These are phyloP conservation scores for Epichloe hybrida DNA, from an alignment of 2,329 filamentous ascomycete species.

Conservation along the genomic window DNA sequence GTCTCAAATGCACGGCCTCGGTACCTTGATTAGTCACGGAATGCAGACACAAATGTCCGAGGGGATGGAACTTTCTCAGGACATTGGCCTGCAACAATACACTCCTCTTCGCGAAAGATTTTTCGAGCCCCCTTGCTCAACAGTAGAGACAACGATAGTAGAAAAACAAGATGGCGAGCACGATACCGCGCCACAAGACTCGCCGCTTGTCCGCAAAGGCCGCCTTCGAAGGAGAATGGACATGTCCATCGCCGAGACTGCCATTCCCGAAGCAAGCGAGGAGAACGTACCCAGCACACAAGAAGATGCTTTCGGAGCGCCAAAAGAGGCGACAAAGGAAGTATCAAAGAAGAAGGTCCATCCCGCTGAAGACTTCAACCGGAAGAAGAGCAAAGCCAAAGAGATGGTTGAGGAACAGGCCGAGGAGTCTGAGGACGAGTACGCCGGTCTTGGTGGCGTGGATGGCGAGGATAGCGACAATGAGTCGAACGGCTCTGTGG, in stretches of 20 bases:
- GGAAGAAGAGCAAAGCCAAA: constrained; percentile 75
- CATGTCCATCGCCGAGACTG: constrained; percentile 6
- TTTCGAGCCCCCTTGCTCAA: constrained; percentile 50
- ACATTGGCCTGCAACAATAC: constrained; percentile 59
- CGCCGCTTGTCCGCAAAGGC: constrained; percentile 51
- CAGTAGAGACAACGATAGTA: constrained; percentile 52
- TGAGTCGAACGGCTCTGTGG: constrained; percentile 54
- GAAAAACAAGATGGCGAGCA: constrained; percentile 22
- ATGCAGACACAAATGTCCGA: constrained; percentile 51
- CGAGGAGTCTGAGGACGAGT: constrained; percentile 96
- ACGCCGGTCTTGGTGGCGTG: constrained; percentile 79
- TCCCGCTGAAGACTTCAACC: constrained; percentile 51
- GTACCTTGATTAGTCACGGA: constrained; percentile 37
- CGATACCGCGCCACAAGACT: constrained; percentile 36
- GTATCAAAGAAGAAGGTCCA: constrained; percentile 38
- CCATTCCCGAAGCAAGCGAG: background rate
- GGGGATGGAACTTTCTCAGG: constrained; percentile 65
- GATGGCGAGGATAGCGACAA: constrained; percentile 80
- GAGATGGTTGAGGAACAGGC: constrained; percentile 86
- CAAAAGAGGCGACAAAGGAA: constrained; percentile 51
- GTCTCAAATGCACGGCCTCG: constrained; percentile 45
- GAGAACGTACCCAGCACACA: constrained; percentile 5
- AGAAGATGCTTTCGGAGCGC: constrained; percentile 47
- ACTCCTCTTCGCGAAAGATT: constrained; percentile 60
- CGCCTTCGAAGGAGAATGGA: constrained; percentile 33